Conservation (phyloP, 2,329 filamentous ascomycete species). For the Diaporthe capsici region DNA sequence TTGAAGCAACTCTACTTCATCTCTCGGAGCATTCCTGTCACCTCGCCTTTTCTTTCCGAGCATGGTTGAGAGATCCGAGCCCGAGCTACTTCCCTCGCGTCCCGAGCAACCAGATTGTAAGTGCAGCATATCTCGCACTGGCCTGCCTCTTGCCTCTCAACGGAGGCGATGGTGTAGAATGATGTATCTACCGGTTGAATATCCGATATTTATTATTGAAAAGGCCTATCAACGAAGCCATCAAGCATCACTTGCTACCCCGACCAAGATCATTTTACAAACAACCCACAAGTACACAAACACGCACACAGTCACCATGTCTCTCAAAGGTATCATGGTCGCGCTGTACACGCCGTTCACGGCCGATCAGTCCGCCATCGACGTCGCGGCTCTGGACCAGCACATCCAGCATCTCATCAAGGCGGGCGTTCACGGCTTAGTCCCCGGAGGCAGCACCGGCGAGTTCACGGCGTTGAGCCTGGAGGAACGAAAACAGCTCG, state of each 20-base stretch:
- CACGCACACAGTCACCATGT: conserved; percentile 30
- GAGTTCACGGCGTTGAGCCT: conserved; percentile 62
- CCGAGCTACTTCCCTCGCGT: neutral
- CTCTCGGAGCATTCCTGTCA: neutral
- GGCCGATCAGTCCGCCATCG: conserved; percentile 57
- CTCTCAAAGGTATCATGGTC: conserved; percentile 60
- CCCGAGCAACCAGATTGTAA: too few relatives aligned
- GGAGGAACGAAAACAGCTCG: conserved; percentile 60
- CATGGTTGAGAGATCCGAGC: neutral
- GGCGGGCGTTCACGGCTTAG: conserved; percentile 63
- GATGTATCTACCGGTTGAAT: too few relatives aligned
- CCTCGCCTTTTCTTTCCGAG: neutral
- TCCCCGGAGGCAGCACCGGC: conserved; percentile 64
- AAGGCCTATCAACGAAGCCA: neutral
- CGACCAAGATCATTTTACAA: neutral
- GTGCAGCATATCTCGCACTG: neutral
- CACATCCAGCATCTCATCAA: conserved; percentile 62
- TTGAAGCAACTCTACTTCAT: neutral
- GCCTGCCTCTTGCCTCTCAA: neutral
- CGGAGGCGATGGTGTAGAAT: neutral
- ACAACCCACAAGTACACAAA: neutral
- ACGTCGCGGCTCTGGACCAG: conserved; percentile 54
- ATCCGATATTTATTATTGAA: neutral
- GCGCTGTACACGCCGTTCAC: conserved; percentile 64
- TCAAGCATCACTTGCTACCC: too few relatives aligned